A percentile compares a stretch with the other conserved stretches of the same genome.
Conservation (phyloP, 225 moss, liverwort and hornwort genomes). For the Climacium dendroides region DNA sequence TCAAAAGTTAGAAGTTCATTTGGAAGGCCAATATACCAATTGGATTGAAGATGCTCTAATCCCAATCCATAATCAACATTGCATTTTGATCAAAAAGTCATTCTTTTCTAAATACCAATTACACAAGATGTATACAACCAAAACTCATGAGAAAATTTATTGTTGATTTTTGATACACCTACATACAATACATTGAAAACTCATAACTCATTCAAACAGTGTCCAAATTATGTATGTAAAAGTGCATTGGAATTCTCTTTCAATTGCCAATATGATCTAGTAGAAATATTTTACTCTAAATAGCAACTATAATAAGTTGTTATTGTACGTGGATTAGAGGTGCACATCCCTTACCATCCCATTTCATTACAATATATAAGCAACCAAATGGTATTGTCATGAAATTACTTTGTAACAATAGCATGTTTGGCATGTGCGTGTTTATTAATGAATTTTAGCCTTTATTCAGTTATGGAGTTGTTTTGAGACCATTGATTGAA, state of each 20-base stretch:
- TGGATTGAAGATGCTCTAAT: neutral
- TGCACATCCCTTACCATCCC: neutral
- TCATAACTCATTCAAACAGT: too few relatives aligned
- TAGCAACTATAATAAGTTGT: neutral
- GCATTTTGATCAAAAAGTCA: neutral
- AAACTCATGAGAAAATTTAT: neutral
- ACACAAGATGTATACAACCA: neutral
- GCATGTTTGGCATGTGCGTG: accelerated
- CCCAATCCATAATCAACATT: neutral
- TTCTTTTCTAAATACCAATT: accelerated
- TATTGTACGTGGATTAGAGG: accelerated
- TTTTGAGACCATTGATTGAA: neutral
- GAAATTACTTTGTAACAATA: accelerated
- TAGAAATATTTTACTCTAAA: neutral
- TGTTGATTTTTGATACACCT: neutral
- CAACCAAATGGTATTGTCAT: accelerated
- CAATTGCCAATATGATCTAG: neutral
- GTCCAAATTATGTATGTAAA: neutral
- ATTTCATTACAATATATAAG: neutral
- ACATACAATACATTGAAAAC: neutral
- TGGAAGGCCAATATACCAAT: accelerated
- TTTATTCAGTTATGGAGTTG: accelerated
- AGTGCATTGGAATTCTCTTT: neutral
- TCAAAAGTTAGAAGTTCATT: neutral
- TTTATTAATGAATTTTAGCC: neutral